phyloP scores from a whole-genome alignment of 1,139 yeast species.

The Yamadazyma jaroonii region DNA sequence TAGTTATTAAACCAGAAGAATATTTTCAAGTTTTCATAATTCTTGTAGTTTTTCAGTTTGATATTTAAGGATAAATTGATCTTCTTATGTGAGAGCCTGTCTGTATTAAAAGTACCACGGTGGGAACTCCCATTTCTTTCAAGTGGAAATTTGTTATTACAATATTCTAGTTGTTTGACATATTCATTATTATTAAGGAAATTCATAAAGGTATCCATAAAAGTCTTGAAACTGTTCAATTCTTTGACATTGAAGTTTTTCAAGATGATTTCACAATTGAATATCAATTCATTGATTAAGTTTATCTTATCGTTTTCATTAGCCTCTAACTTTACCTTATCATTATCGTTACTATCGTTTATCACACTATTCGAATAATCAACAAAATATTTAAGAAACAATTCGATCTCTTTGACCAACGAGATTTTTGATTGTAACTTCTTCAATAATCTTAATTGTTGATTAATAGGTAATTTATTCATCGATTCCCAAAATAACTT shows the following conservation, averaged over 20 bases:
- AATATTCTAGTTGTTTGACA: slow-evolving; percentile 15
- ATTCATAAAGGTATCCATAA: slow-evolving; percentile 9
- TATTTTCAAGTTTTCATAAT: slow-evolving; percentile 21
- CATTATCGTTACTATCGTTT: slow-evolving; percentile 11
- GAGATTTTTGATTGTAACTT: slow-evolving; percentile 10
- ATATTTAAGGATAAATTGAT: slow-evolving; percentile 11
- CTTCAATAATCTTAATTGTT: slow-evolving; percentile 13
- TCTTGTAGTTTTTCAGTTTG: slow-evolving; percentile 13
- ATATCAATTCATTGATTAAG: slow-evolving; percentile 14
- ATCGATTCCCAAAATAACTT: slow-evolving; percentile 13
- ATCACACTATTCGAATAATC: slow-evolving; percentile 11
- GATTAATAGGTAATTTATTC: slow-evolving; percentile 12
- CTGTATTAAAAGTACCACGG: background rate
- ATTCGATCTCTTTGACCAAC: slow-evolving; percentile 7
- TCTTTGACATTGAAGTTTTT: slow-evolving; percentile 8
- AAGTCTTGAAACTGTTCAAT: slow-evolving; percentile 11
- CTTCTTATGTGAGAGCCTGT: slow-evolving; percentile 9
- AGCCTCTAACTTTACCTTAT: too few species aligned
- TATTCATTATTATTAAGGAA: slow-evolving; percentile 11
- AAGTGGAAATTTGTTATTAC: slow-evolving; percentile 12
- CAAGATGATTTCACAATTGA: slow-evolving; percentile 14
- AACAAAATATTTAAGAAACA: slow-evolving; percentile 9
- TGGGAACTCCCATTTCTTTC: background rate
- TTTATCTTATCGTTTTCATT: too few species aligned
- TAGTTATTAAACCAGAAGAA: slow-evolving; percentile 29